Evolutionary conservation across 2,329 filamentous ascomycete genomes (phyloP).

Genomic region (Hypoxylon sp.): DNA sequence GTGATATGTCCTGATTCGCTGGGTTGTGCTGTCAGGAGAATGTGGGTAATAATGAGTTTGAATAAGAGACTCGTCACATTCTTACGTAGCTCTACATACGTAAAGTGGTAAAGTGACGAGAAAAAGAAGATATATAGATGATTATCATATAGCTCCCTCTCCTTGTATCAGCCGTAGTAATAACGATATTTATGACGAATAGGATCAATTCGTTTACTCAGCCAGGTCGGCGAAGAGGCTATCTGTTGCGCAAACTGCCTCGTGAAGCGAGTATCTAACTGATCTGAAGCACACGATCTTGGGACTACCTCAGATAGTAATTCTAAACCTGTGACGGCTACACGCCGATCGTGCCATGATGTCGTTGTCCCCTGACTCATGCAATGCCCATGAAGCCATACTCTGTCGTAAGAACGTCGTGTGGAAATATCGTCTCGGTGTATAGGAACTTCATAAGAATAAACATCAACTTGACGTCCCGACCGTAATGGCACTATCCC

Average conservation of each 20-base stretch:
- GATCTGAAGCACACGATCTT: not conserved
- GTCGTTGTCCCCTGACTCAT: not conserved
- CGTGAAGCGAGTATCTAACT: not conserved
- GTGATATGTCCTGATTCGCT: conserved; percentile 1
- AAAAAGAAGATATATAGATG: not conserved
- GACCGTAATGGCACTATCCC: not conserved
- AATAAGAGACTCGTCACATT: no score
- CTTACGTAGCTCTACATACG: no score
- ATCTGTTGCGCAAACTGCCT: conserved; percentile 1
- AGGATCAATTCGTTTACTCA: not conserved
- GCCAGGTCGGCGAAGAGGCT: not conserved
- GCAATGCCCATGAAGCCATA: not conserved
- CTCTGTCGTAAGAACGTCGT: not conserved
- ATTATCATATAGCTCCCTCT: not conserved
- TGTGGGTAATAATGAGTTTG: not conserved
- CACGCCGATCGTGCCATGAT: not conserved
- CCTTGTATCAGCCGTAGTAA: not conserved
- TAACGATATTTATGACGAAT: not conserved
- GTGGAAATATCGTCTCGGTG: not conserved
- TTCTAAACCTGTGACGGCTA: not conserved
- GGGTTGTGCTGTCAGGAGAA: conserved; percentile 6
- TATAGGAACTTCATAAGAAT: no score
- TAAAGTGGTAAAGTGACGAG: no score
- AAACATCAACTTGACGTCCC: not conserved
- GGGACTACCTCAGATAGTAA: not conserved